Evolutionary conservation across 2,329 filamentous ascomycete genomes (phyloP).

Genomic region (Cordyceps tenuipes): DNA sequence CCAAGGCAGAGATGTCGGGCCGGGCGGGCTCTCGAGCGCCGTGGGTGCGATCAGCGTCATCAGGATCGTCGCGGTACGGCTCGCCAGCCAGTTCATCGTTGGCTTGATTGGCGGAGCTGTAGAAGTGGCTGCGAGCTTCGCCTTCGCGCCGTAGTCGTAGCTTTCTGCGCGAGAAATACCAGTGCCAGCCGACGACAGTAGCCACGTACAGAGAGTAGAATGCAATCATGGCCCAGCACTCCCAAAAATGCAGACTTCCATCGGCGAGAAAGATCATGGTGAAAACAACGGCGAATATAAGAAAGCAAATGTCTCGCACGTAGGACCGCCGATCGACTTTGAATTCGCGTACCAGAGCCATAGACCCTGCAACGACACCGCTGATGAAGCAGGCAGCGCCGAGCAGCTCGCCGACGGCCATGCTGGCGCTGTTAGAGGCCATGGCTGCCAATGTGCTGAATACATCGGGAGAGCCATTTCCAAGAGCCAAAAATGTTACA

Average conservation of each 20-base stretch:
- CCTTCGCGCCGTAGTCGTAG: constrained; percentile 56
- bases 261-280: constrained; percentile 83
- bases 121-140: constrained; percentile 65
- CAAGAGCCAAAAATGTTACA: constrained; percentile 93
- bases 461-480: constrained; percentile 95
- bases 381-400: constrained; percentile 95
- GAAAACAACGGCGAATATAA: constrained; percentile 77
- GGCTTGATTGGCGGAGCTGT: constrained; percentile 40
- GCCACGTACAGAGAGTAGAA: constrained; percentile 88
- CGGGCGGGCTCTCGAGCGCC: constrained; percentile 13
- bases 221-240: constrained; percentile 80
- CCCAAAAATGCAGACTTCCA: constrained; percentile 76
- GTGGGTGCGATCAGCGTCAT: constrained; percentile 21
- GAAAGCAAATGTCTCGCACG: constrained; percentile 85
- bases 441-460: constrained; percentile 99
- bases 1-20: constrained; percentile 35
- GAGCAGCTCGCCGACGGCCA: constrained; percentile 91
- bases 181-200: constrained; percentile 87
- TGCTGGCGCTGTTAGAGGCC: constrained; percentile 91
- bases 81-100: constrained; percentile 46
- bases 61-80: constrained; percentile 56
- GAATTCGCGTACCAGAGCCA: constrained; percentile 95
- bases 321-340: constrained; percentile 85
- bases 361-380: constrained; percentile 89
- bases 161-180: constrained; percentile 60